Percentiles rank a stretch among this genome's conserved stretches.
Evolutionary conservation across 305 asterid species (phyloP).

Genomic region (Fraxinus floribunda): DNA sequence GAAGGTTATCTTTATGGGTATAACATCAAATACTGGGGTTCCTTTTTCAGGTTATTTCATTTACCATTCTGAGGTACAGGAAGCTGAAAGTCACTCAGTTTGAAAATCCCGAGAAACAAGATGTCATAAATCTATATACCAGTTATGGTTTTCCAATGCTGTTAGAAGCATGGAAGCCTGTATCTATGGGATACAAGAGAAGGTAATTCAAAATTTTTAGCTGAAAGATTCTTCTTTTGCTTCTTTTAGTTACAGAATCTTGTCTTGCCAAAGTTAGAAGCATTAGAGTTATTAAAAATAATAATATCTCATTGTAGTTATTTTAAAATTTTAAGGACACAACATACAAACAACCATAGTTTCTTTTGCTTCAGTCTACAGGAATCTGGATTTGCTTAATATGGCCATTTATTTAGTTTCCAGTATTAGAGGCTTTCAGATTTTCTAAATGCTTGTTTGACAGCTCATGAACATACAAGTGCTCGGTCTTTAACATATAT

Average conservation of each 20-base stretch:
- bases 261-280: background rate
- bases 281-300: background rate
- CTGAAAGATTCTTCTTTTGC: background rate
- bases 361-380: slow-evolving; percentile 3
- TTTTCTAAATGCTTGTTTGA: background rate
- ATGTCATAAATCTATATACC: slow-evolving; percentile 18
- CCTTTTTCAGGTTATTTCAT: slow-evolving; percentile 69
- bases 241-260: background rate
- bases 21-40: slow-evolving; percentile 24
- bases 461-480: background rate
- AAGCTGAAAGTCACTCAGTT: slow-evolving; percentile 53
- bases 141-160: slow-evolving; percentile 42
- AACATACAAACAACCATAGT: background rate
- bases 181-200: slow-evolving; percentile 85
- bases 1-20: slow-evolving; percentile 12
- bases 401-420: background rate
- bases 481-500: background rate
- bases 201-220: slow-evolving; percentile 43
- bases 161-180: slow-evolving; percentile 90
- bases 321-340: background rate
- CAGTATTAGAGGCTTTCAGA: background rate
- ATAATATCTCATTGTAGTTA: background rate
- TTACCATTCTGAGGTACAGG: slow-evolving; percentile 67
- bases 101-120: slow-evolving; percentile 39
- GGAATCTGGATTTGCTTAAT: slow-evolving; percentile 5